phyloP scores from a whole-genome alignment of 1,284 basidiomycete species.

The Singerocomus inundabilis region DNA sequence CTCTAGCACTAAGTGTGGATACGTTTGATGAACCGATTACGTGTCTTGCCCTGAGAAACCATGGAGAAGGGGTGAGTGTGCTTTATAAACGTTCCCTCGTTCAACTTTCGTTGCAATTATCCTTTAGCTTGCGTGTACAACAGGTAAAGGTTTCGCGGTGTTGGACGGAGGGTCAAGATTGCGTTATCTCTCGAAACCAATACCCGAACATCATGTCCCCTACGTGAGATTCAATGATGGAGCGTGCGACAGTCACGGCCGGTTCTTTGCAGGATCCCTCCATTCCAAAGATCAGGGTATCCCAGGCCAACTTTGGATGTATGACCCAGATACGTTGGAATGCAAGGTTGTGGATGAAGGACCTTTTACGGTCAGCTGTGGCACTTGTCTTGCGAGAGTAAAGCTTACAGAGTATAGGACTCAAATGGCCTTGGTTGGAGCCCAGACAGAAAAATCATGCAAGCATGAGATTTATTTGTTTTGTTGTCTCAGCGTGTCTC shows the following conservation, averaged over 20 bases:
- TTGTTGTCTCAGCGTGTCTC: neutral
- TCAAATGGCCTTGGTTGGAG: conserved; percentile 28
- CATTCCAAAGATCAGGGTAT: conserved; percentile 48
- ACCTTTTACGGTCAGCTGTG: conserved; percentile 56
- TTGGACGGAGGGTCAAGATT: conserved; percentile 16
- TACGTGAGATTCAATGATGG: conserved; percentile 68
- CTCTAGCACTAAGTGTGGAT: conserved; percentile 13
- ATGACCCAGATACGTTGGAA: conserved; percentile 47
- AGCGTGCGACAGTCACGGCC: conserved; percentile 60
- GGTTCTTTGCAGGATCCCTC: conserved; percentile 65
- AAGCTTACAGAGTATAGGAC: conserved; percentile 12
- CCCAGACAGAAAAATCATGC: conserved; percentile 23
- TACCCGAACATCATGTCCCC: conserved; percentile 41
- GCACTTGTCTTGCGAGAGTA: neutral
- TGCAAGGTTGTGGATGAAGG: conserved; percentile 57
- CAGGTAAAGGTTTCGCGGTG: conserved; percentile 23
- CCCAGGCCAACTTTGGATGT: conserved; percentile 58
- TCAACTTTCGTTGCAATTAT: neutral
- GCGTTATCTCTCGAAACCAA: conserved; percentile 42
- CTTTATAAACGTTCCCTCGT: neutral
- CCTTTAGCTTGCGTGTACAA: conserved; percentile 20
- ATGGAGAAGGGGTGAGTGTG: conserved; percentile 15
- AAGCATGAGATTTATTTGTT: conserved; percentile 7
- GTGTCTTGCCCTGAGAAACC: conserved; percentile 20
- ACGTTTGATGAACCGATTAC: conserved; percentile 27